Evolutionary conservation across 1,284 basidiomycete genomes (phyloP), one percentile per base, ranked within the genome.

Genomic region (Austroboletus olivaceoglutinosus): DNA sequence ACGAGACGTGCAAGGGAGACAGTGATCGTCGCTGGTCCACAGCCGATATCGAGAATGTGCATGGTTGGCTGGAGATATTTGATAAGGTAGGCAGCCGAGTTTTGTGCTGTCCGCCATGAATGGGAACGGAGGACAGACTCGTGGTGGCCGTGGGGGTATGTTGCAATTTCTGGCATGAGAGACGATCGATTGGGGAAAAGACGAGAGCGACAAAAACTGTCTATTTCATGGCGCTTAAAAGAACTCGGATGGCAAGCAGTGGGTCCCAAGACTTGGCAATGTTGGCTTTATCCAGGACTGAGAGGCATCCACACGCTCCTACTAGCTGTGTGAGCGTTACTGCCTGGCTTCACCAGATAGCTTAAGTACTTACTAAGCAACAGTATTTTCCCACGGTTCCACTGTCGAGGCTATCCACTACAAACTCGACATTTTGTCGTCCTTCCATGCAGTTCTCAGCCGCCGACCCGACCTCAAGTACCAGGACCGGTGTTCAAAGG

Each of bases 371-470:
- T n/a, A n/a, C n/a, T n/a, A n/a, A n/a, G n/a, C n/a, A n/a, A n/a
- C n/a, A n/a, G n/a, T n/a, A n/a, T n/a, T n/a, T n/a, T n/a, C n/a
- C n/a, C n/a, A n/a, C n/a, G n/a, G n/a, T n/a, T n/a, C n/a, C n/a
- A n/a, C n/a, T n/a, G n/a, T n/a, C n/a, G n/a, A n/a, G n/a, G n/a
- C n/a, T n/a, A n/a, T n/a, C n/a, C n/a, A n/a, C n/a, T n/a, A n/a
- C n/a, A n/a, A n/a, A n/a, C 72, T 95, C 16, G 75, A 82, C 11
- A 74, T 89, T 22, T 71, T 95, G n/a, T 89, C 91, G 0, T 95
- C 95, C 72, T 86, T 97, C 57, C 82, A 95, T 65, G 76, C 82
- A n/a, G 47, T 58, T 73, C 80, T 3, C 53, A 60, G 27, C 18
- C 29, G 1, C 30, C 47, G 1, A 19, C 34, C 13, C 39, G 45